A percentile compares a stretch with the other conserved stretches of the same genome.
Conservation (phyloP, 2,329 filamentous ascomycete genomes). For the Aspergillus pseudonomiae region DNA sequence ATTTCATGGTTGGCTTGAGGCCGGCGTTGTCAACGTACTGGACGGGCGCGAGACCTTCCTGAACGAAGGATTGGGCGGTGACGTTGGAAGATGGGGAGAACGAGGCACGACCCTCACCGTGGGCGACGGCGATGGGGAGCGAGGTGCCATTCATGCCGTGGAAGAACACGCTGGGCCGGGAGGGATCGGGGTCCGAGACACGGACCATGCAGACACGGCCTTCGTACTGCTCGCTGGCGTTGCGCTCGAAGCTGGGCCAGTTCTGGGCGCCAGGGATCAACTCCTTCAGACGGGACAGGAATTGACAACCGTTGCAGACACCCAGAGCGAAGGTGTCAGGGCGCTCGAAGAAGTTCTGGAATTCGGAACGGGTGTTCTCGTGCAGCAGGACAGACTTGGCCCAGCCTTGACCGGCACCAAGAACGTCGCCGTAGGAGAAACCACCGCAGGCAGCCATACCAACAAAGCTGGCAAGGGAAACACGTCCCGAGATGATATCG, state of each 20-base stretch:
- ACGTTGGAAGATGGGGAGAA: conserved; percentile 60
- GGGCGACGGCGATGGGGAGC: conserved; percentile 83
- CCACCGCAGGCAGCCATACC: conserved; percentile 94
- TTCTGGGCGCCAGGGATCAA: conserved; percentile 79
- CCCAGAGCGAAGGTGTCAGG: conserved; percentile 90
- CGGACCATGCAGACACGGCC: conserved; percentile 84
- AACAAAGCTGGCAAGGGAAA: conserved; percentile 78
- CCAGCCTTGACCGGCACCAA: conserved; percentile 96
- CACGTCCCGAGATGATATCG: conserved; percentile 76
- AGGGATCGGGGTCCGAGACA: conserved; percentile 64
- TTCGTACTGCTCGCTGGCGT: conserved; percentile 87
- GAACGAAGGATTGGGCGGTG: conserved; percentile 56
- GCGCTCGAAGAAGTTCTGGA: conserved; percentile 82
- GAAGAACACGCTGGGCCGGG: conserved; percentile 76
- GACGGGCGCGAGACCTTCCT: conserved; percentile 72
- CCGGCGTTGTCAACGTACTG: conserved; percentile 84
- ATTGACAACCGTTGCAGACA: conserved; percentile 97
- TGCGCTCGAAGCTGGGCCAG: conserved; percentile 88
- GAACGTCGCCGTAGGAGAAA: conserved; percentile 90
- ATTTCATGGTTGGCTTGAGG: conserved; percentile 71
- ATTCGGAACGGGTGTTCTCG: conserved; percentile 72
- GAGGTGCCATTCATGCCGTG: conserved; percentile 82
- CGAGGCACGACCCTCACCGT: conserved; percentile 84
- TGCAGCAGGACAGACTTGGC: conserved; percentile 90
- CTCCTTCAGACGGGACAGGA: conserved; percentile 79